phyloP scores from a whole-genome alignment of 164 flowering plant genomes.

The Vitis amurensis region DNA sequence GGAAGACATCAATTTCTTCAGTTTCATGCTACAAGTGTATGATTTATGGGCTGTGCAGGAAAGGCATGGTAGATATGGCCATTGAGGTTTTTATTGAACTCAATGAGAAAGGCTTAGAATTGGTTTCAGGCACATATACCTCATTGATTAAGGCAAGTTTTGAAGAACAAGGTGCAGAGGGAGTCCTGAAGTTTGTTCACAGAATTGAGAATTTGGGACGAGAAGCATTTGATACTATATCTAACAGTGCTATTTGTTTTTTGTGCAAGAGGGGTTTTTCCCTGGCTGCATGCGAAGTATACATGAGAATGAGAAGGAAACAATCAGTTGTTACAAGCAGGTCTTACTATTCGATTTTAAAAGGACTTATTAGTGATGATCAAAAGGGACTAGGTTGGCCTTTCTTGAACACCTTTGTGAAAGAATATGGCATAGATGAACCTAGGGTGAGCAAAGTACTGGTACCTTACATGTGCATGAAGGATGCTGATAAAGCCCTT shows the following conservation, averaged over 20 bases:
- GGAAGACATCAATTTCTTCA: conserved; percentile 32
- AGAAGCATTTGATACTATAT: conserved; percentile 25
- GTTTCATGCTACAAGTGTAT: conserved; percentile 52
- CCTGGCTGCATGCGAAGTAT: conserved; percentile 43
- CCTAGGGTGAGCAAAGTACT: conserved; percentile 35
- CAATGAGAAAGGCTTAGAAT: conserved; percentile 35
- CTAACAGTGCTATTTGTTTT: conserved; percentile 46
- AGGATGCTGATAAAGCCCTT: conserved; percentile 40
- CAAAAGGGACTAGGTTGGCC: conserved; percentile 27
- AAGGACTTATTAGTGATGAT: conserved; percentile 34
- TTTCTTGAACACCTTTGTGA: conserved; percentile 44
- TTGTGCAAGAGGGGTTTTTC: conserved; percentile 49
- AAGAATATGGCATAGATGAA: conserved; percentile 54
- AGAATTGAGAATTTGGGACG: conserved; percentile 31
- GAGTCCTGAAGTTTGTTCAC: conserved; percentile 42
- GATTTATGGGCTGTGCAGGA: conserved; percentile 55
- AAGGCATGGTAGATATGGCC: conserved; percentile 61
- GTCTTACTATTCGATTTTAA: conserved; percentile 45
- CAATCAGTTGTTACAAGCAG: conserved; percentile 30
- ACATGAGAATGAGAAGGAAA: conserved; percentile 39
- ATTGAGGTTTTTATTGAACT: conserved; percentile 58
- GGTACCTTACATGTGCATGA: conserved; percentile 45
- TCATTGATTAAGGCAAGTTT: conserved; percentile 40
- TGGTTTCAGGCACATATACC: conserved; percentile 33
- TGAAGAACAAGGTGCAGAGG: conserved; percentile 37